Evolutionary conservation across 2,329 filamentous ascomycete species (phyloP).

Genomic region (Fusarium cicatricum): DNA sequence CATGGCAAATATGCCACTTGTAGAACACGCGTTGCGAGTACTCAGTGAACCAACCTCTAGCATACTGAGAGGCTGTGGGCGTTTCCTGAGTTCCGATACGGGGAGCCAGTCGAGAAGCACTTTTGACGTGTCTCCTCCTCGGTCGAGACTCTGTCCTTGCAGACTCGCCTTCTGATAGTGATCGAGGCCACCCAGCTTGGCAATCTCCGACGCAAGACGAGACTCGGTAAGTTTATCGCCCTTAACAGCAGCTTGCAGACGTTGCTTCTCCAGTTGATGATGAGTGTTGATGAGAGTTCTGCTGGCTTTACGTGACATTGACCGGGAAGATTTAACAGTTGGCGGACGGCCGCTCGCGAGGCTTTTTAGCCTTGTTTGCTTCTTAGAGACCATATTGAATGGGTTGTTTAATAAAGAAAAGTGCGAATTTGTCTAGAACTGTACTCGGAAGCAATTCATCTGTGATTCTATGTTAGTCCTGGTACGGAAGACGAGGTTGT

Average conservation of each 20-base stretch:
- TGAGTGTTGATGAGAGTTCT: slow-evolving; percentile 71
- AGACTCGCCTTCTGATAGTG: slow-evolving; percentile 73
- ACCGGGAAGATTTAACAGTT: slow-evolving; percentile 58
- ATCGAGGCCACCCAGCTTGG: slow-evolving; percentile 66
- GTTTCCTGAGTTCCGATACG: slow-evolving; percentile 39
- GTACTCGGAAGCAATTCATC: slow-evolving; percentile 6
- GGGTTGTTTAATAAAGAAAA: neutral
- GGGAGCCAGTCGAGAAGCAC: slow-evolving; percentile 70
- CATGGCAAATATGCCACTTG: slow-evolving; percentile 73
- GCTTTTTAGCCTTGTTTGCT: slow-evolving; percentile 56
- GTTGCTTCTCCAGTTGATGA: slow-evolving; percentile 71
- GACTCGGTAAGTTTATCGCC: slow-evolving; percentile 60
- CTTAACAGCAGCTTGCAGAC: slow-evolving; percentile 60
- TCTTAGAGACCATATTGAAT: slow-evolving; percentile 55
- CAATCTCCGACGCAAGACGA: slow-evolving; percentile 61
- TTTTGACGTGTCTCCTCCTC: slow-evolving; percentile 72
- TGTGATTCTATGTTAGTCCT: slow-evolving; percentile 25
- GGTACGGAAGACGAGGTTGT: slow-evolving; percentile 1
- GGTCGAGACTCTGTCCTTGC: slow-evolving; percentile 71
- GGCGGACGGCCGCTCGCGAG: slow-evolving; percentile 63
- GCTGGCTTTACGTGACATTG: slow-evolving; percentile 71
- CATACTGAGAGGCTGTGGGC: slow-evolving; percentile 61
- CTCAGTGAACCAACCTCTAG: slow-evolving; percentile 92
- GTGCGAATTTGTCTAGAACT: neutral
- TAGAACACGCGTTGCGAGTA: slow-evolving; percentile 83